Base-by-base conservation (phyloP, 345 rosid genomes). In the Draba incana region DNA sequence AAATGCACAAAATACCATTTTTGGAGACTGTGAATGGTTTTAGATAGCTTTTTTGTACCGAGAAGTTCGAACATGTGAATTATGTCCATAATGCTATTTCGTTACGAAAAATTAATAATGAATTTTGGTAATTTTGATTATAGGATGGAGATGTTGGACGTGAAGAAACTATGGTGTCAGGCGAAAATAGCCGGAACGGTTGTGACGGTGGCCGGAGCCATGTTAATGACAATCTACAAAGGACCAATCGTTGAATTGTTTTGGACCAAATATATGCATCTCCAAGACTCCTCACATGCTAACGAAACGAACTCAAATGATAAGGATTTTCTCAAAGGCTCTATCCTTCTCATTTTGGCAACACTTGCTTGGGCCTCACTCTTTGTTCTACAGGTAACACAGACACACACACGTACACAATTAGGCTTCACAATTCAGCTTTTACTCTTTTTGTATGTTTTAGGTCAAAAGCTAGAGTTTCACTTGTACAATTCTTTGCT, bases 151-250 rank as follows among this genome's bases (percentile, higher is more conserved):
- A 80, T 76, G 72, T 68, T 92, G 2, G 80, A 81, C 15, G 44
- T 85, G n/a, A 86, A 74, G 79, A 82, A 78, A 54, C 9, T 84
- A 24, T 89, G 74, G 51, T 85, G 96, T 81, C 85, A 78, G 65
- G 97, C 90, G 47, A 92, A 90, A 81, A 71, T 88, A 45, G 11
- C 81, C 3, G 96, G 98, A 33, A 92, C 98, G 2, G 14, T 85
- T 8, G 89, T 92, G 60, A 85, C 96, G 4, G 85, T 90, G 10
- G 96, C 84, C 2, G 98, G 96, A 69, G 98, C 98, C 12, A 88
- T 86, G 92, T 2, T 92, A 7, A 90, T 92, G 97, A 85, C 93
- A 14, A 51, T 82, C 42, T 52, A 84, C 28, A 84, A 83, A 42
- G 96, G 96, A 43, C 79, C 88, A 2, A 64, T 77, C 57, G 14